Percentiles rank a stretch among this genome's conserved stretches.
phyloP scores from a whole-genome alignment of 2,329 filamentous ascomycete genomes.

The Colletotrichum theobromicola region DNA sequence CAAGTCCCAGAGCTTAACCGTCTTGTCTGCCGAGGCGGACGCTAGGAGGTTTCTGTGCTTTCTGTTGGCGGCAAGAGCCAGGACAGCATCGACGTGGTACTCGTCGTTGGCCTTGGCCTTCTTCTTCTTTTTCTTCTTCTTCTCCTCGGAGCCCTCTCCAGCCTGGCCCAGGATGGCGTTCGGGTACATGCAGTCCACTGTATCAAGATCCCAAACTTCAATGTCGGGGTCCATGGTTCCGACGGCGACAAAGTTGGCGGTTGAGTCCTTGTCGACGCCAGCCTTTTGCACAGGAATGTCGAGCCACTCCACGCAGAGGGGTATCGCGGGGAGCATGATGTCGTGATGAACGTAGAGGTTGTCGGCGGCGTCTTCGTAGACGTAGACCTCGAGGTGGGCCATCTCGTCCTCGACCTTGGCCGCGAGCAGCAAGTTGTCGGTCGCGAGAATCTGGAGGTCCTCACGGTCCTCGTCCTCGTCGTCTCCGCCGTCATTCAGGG shows the following conservation, averaged over 20 bases:
- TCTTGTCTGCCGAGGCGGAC: conserved; percentile 94
- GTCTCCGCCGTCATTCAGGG: conserved; percentile 73
- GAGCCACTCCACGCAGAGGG: conserved; percentile 94
- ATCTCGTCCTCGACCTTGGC: conserved; percentile 97
- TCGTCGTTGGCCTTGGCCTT: conserved; percentile 86
- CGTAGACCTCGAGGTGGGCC: conserved; percentile 94
- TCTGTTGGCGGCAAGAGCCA: conserved; percentile 89
- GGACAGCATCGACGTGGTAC: conserved; percentile 92
- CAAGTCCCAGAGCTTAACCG: conserved; percentile 97
- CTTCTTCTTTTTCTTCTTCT: conserved; percentile 88
- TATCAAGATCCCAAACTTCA: conserved; percentile 96
- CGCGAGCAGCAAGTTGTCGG: conserved; percentile 90
- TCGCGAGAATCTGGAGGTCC: conserved; percentile 90
- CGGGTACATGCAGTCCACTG: conserved; percentile 97
- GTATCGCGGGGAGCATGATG: conserved; percentile 97
- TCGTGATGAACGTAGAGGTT: conserved; percentile 99
- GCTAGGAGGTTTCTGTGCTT: conserved; percentile 94
- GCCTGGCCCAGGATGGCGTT: conserved; percentile 92
- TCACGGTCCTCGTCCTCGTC: conserved; percentile 90
- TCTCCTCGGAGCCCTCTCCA: conserved; percentile 58
- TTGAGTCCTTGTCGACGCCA: conserved; percentile 63
- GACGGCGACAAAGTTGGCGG: conserved; percentile 91
- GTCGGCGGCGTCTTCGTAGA: conserved; percentile 93
- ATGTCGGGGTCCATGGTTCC: conserved; percentile 99
- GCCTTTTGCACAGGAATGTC: conserved; percentile 85